Conservation (phyloP, 2,329 filamentous ascomycete genomes). For the Escovopsis weberi region DNA sequence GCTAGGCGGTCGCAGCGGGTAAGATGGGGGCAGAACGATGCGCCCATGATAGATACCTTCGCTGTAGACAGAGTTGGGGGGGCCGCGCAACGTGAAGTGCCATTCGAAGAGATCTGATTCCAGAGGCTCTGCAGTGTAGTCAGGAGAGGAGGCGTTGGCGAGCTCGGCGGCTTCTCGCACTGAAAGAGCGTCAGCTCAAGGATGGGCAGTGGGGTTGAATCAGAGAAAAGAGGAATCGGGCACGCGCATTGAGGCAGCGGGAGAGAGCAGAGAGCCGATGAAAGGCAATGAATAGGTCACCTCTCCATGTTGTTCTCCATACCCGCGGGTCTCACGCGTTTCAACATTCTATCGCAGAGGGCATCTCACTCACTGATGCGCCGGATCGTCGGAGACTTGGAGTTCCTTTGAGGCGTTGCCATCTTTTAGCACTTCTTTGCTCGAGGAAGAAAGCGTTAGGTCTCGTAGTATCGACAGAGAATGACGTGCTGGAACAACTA, state of each 20-base stretch:
- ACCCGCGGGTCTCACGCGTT: background rate
- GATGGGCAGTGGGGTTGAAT: background rate
- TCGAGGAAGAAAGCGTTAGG: too few species aligned
- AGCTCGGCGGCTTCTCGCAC: conserved; percentile 88
- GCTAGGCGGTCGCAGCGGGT: conserved; percentile 82
- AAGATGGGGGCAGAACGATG: conserved; percentile 77
- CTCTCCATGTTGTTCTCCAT: background rate
- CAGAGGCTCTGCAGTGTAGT: conserved; percentile 73
- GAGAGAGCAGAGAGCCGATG: conserved; percentile 1
- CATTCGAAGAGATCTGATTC: conserved; percentile 92
- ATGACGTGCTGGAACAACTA: too few species aligned
- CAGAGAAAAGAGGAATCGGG: background rate
- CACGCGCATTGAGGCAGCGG: background rate
- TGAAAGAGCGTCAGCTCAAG: conserved; percentile 16
- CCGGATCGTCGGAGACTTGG: conserved; percentile 71
- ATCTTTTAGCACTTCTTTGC: conserved; percentile 21
- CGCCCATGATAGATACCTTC: conserved; percentile 87
- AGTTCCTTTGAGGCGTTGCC: conserved; percentile 39
- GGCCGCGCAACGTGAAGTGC: conserved; percentile 95
- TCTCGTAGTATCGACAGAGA: too few species aligned
- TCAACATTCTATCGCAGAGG: background rate
- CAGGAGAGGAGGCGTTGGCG: conserved; percentile 60
- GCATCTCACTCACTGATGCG: conserved; percentile 51
- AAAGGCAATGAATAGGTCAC: background rate
- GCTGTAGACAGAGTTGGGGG: conserved; percentile 65